Evolutionary conservation across 352 stramenopile species (phyloP).

Genomic region (Halophytophthora batemanensis): DNA sequence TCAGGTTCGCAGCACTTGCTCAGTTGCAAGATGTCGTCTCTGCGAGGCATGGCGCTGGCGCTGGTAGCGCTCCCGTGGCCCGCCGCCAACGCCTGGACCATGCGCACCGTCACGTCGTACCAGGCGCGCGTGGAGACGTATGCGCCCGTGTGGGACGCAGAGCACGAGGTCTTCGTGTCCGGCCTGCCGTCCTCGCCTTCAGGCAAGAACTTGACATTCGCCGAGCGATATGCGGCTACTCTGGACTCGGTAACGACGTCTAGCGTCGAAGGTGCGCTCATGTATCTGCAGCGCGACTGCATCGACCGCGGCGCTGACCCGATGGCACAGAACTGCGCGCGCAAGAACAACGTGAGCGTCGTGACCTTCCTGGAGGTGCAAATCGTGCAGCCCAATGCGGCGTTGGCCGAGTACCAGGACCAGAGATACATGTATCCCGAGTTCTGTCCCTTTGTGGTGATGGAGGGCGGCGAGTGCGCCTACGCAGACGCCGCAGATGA

Average conservation of each 20-base stretch:
- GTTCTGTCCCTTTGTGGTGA: slow-evolving; percentile 69
- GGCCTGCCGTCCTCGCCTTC: slow-evolving; percentile 14
- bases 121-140: slow-evolving; percentile 59
- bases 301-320: slow-evolving; percentile 50
- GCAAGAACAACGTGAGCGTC: slow-evolving; percentile 56
- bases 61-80: not conserved
- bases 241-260: slow-evolving; percentile 71
- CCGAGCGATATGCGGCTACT: slow-evolving; percentile 40
- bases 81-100: slow-evolving; percentile 29
- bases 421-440: slow-evolving; percentile 61
- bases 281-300: slow-evolving; percentile 71
- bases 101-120: slow-evolving; percentile 45
- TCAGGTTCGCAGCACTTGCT: no score
- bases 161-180: slow-evolving; percentile 48
- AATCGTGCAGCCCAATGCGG: slow-evolving; percentile 51
- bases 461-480: slow-evolving; percentile 52
- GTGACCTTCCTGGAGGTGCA: slow-evolving; percentile 66
- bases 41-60: slow-evolving; percentile 1
- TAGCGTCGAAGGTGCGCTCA: slow-evolving; percentile 61
- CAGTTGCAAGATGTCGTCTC: no score
- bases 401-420: slow-evolving; percentile 60
- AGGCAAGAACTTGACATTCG: slow-evolving; percentile 26
- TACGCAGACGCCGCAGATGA: slow-evolving; percentile 25
- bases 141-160: slow-evolving; percentile 43
- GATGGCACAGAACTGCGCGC: slow-evolving; percentile 26